These are phyloP conservation scores for Saturnispora halmiae DNA, from an alignment of 805 yeast species.

Conservation along the genomic window DNA sequence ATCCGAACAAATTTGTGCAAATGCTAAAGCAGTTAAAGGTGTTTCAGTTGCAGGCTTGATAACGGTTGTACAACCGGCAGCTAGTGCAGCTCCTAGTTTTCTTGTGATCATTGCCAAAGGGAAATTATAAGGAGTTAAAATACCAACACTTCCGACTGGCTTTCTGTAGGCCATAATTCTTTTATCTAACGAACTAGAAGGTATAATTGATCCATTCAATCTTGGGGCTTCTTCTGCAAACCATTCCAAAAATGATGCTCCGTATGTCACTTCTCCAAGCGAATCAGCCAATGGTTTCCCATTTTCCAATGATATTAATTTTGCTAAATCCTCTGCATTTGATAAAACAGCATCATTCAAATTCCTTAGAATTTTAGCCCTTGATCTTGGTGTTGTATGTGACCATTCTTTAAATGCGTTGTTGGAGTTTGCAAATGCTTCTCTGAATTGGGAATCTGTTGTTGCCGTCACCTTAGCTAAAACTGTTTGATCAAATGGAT, in stretches of 20 bases:
- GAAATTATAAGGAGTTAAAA: conserved; percentile 79
- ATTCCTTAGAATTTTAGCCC: conserved; percentile 43
- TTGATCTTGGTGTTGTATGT: conserved; percentile 41
- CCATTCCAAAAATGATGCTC: conserved; percentile 81
- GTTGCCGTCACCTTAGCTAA: conserved; percentile 49
- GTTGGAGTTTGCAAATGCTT: conserved; percentile 47
- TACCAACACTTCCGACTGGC: conserved; percentile 75
- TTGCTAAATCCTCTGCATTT: conserved; percentile 57
- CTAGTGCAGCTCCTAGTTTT: conserved; percentile 66
- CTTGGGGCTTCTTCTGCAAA: conserved; percentile 77
- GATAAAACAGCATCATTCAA: conserved; percentile 46
- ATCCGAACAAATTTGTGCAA: conserved; percentile 48
- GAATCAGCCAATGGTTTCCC: conserved; percentile 71
- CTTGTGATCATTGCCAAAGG: conserved; percentile 74
- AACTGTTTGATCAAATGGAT: conserved; percentile 58
- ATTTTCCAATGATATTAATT: conserved; percentile 57
- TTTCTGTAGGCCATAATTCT: conserved; percentile 52
- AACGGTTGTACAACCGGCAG: conserved; percentile 76
- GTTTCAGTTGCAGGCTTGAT: conserved; percentile 73
- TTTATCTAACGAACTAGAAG: conserved; percentile 39
- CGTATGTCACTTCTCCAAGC: conserved; percentile 55
- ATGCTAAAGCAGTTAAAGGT: conserved; percentile 62
- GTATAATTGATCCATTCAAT: conserved; percentile 50
- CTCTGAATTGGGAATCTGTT: conserved; percentile 35
- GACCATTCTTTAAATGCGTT: conserved; percentile 44